Conservation (phyloP, 2,329 filamentous ascomycete species). For the Fusarium anguioides region DNA sequence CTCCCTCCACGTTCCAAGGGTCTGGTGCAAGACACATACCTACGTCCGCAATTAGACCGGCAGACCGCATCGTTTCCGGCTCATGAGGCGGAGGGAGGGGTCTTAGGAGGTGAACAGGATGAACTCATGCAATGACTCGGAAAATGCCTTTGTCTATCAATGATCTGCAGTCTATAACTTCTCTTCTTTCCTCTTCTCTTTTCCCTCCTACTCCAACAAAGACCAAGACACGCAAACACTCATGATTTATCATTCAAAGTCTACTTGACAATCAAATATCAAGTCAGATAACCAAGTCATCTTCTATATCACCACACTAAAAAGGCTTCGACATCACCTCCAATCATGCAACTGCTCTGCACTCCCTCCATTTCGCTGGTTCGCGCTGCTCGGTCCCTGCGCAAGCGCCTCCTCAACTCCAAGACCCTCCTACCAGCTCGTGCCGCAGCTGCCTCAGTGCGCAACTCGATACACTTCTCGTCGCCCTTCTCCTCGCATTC, state of each 20-base stretch:
- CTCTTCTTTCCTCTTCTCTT: neutral
- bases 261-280: constrained; percentile 5
- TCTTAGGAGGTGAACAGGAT: neutral
- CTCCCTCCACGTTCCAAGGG: constrained; percentile 35
- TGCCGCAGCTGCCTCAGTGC: constrained; percentile 39
- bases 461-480: constrained; percentile 40
- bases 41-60: constrained; percentile 22
- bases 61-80: constrained; percentile 29
- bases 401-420: constrained; percentile 39
- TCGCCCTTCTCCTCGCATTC: constrained; percentile 27
- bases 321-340: neutral
- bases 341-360: constrained; percentile 42
- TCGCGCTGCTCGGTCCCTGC: constrained; percentile 35
- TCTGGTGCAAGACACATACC: constrained; percentile 15
- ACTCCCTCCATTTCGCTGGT: constrained; percentile 32
- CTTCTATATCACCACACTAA: neutral
- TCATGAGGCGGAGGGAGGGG: constrained; percentile 8
- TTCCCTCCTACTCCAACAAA: neutral
- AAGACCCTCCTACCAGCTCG: constrained; percentile 33
- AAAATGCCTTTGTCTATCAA: neutral
- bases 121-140: constrained; percentile 1
- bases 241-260: neutral
- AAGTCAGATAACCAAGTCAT: neutral
- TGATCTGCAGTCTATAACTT: constrained; percentile 17
- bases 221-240: neutral